These are phyloP conservation scores for Xylaria acuta DNA, from an alignment of 495 filamentous ascomycete species.

Conservation along the genomic window DNA sequence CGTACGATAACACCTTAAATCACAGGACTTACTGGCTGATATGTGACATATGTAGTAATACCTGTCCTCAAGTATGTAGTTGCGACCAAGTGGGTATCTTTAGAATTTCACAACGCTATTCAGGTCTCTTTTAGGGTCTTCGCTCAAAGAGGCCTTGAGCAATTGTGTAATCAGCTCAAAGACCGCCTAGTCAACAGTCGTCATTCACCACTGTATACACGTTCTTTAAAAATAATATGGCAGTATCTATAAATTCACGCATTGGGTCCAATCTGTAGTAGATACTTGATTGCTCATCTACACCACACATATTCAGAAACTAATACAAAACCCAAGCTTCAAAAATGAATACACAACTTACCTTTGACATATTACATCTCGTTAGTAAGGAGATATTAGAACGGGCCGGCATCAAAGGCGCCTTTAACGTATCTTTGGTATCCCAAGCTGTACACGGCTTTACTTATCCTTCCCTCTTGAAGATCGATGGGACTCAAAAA, in stretches of 20 bases:
- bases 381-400: neutral
- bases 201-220: neutral
- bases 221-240: neutral
- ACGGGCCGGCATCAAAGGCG: neutral
- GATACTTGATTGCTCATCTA: neutral
- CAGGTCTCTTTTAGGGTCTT: neutral
- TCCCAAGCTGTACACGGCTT: neutral
- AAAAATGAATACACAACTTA: neutral
- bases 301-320: neutral
- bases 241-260: neutral
- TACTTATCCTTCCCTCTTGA: neutral
- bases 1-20: no score
- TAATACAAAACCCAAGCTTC: neutral
- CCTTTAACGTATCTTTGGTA: neutral
- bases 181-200: neutral
- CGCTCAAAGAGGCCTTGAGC: neutral
- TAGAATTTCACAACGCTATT: neutral
- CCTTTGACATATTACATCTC: neutral
- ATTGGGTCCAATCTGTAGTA: neutral
- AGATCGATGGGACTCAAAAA: neutral
- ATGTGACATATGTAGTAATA: no score
- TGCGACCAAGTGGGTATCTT: no score
- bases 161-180: neutral
- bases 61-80: no score
- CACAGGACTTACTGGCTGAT: no score